Percentiles rank a stretch among this genome's conserved stretches.
Conservation (phyloP, 495 filamentous ascomycete species). For the Xylaria intraflava region DNA sequence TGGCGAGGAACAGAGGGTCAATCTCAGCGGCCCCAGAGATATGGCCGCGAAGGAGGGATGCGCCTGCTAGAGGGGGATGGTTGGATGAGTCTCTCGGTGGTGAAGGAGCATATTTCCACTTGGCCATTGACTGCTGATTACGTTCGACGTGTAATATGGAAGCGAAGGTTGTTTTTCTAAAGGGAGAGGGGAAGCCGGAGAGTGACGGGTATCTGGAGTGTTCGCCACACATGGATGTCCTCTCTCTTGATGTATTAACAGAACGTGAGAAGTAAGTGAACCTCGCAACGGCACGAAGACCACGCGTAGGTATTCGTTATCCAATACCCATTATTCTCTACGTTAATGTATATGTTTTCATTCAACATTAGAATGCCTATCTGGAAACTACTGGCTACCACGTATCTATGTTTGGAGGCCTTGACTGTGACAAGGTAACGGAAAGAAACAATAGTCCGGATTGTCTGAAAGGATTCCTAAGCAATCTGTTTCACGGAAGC, state of each 20-base stretch:
- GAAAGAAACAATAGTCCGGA: no score
- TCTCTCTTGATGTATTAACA: slow-evolving; percentile 18
- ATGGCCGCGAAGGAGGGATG: slow-evolving; percentile 81
- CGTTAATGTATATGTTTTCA: no score
- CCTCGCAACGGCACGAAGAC: slow-evolving; percentile 6
- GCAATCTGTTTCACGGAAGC: no score
- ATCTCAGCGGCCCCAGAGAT: slow-evolving; percentile 56
- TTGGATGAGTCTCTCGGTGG: not conserved
- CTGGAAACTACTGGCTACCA: no score
- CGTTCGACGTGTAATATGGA: slow-evolving; percentile 29
- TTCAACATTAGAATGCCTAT: not conserved
- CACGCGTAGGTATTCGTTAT: not conserved
- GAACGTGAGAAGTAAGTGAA: slow-evolving; percentile 12
- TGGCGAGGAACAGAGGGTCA: slow-evolving; percentile 64
- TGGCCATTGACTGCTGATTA: slow-evolving; percentile 6
- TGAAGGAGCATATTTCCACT: slow-evolving; percentile 8
- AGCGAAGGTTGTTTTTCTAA: slow-evolving; percentile 21
- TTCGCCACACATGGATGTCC: slow-evolving; percentile 16
- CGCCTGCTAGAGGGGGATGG: slow-evolving; percentile 57
- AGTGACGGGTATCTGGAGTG: slow-evolving; percentile 20
- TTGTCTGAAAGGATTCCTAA: no score
- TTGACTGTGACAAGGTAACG: no score
- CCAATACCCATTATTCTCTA: slow-evolving; percentile 10
- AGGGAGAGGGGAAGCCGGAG: not conserved
- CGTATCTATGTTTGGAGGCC: no score